phyloP scores from a whole-genome alignment of 768 basidiomycete genomes.

The Coprinellus aureogranulatus region DNA sequence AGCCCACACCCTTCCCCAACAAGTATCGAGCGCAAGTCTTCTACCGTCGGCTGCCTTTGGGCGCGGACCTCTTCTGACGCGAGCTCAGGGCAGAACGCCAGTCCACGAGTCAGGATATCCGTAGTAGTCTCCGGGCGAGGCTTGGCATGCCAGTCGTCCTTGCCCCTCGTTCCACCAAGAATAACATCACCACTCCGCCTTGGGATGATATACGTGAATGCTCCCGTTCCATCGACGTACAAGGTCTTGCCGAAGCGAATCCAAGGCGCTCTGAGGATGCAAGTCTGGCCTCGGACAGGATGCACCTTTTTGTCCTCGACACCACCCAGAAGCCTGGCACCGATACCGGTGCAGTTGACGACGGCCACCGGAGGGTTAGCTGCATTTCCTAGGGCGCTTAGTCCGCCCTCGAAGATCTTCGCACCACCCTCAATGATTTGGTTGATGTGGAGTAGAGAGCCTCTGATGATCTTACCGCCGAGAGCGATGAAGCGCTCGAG shows the following conservation, averaged over 20 bases:
- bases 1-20: slow-evolving; percentile 50
- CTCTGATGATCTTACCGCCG: slow-evolving; percentile 54
- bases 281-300: slow-evolving; percentile 82
- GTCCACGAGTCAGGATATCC: slow-evolving; percentile 55
- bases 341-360: slow-evolving; percentile 64
- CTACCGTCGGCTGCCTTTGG: slow-evolving; percentile 40
- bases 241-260: slow-evolving; percentile 56
- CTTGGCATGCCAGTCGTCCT: slow-evolving; percentile 65
- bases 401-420: slow-evolving; percentile 15
- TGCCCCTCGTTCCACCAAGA: slow-evolving; percentile 58
- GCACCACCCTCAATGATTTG: slow-evolving; percentile 49
- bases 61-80: slow-evolving; percentile 52
- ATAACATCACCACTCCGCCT: slow-evolving; percentile 60
- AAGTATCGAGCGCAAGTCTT: slow-evolving; percentile 47
- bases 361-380: slow-evolving; percentile 7
- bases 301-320: slow-evolving; percentile 74
- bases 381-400: background rate
- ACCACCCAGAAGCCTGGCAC: slow-evolving; percentile 72
- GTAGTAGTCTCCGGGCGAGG: slow-evolving; percentile 61
- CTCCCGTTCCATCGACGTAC: slow-evolving; percentile 32
- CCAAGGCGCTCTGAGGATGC: slow-evolving; percentile 69
- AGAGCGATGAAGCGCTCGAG: slow-evolving; percentile 49
- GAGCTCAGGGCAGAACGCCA: slow-evolving; percentile 55
- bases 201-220: slow-evolving; percentile 65
- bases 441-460: slow-evolving; percentile 54